A percentile compares a stretch with the other conserved stretches of the same genome.
Conservation (phyloP, 352 stramenopile genomes). For the Pythium insidiosum region DNA sequence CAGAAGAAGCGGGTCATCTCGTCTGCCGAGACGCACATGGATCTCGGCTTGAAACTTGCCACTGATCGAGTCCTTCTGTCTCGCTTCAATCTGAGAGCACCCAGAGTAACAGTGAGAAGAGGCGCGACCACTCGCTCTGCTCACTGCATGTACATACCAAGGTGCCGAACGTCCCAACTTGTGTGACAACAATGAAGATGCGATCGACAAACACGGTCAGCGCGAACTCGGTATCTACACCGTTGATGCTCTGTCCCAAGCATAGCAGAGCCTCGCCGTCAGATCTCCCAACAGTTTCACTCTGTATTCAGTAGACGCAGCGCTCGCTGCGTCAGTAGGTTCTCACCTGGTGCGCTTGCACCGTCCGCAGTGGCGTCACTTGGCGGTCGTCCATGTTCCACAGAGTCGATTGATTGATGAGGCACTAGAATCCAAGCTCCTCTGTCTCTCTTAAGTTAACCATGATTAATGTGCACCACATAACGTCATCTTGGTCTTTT, state of each 20-base stretch:
- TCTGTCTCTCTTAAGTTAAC: too few relatives aligned
- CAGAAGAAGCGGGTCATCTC: constrained; percentile 75
- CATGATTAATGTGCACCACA: too few relatives aligned
- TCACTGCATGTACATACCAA: constrained; percentile 24
- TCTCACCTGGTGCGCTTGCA: too few relatives aligned
- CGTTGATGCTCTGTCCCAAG: constrained; percentile 74
- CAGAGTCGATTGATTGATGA: too few relatives aligned
- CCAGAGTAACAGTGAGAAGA: neutral
- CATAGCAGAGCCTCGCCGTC: too few relatives aligned
- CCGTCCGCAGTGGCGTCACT: too few relatives aligned
- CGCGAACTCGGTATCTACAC: constrained; percentile 53
- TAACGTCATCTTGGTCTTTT: too few relatives aligned
- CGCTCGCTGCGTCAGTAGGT: too few relatives aligned
- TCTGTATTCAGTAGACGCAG: too few relatives aligned
- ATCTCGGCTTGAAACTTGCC: constrained; percentile 75
- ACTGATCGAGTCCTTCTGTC: constrained; percentile 69
- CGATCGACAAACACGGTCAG: constrained; percentile 75
- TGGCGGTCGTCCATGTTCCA: too few relatives aligned
- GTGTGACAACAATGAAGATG: constrained; percentile 77
- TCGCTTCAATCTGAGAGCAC: constrained; percentile 46
- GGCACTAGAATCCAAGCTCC: too few relatives aligned
- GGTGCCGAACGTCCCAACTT: constrained; percentile 76
- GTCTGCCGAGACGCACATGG: constrained; percentile 60
- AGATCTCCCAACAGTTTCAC: too few relatives aligned
- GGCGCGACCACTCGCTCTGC: neutral